Percentiles rank a stretch among this genome's conserved stretches.
Evolutionary conservation across 208 protist species (phyloP).

Genomic region (Acanthamoeba healyi): DNA sequence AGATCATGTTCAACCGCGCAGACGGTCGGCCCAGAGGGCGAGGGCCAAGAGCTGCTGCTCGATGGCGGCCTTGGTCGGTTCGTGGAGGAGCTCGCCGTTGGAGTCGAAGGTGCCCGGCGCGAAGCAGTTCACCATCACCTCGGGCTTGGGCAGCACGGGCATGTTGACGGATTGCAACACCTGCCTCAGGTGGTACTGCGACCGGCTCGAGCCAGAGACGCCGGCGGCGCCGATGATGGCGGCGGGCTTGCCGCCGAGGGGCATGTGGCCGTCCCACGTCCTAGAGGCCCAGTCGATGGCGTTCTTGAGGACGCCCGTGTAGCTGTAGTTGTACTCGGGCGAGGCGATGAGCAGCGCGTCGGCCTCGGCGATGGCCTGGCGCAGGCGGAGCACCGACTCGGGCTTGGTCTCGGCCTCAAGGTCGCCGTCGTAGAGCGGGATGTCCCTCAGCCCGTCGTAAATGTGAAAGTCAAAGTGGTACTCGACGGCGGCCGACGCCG

Average conservation of each 20-base stretch:
- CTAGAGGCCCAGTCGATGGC: background rate
- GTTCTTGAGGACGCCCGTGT: background rate
- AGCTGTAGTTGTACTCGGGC: constrained; percentile 18
- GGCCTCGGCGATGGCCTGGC: background rate
- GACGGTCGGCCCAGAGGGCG: background rate
- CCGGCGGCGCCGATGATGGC: background rate
- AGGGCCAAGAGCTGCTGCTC: background rate
- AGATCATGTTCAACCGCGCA: background rate
- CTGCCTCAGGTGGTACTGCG: constrained; percentile 34
- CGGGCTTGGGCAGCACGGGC: too few species aligned
- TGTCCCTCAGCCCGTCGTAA: too few species aligned
- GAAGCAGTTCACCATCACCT: constrained; percentile 7
- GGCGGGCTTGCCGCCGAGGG: background rate
- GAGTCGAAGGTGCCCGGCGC: background rate
- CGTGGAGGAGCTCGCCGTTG: background rate
- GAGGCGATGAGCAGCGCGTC: constrained; percentile 29
- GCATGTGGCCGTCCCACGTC: background rate
- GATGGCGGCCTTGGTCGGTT: background rate
- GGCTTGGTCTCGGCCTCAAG: background rate
- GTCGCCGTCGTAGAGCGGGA: constrained; percentile 19
- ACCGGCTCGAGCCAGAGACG: background rate
- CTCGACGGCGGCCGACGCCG: background rate
- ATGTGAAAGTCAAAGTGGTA: background rate
- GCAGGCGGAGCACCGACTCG: background rate
- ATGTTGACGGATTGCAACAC: constrained; percentile 18